Conservation (phyloP, 306 rosid genomes). For the Phaseolus lunatus region DNA sequence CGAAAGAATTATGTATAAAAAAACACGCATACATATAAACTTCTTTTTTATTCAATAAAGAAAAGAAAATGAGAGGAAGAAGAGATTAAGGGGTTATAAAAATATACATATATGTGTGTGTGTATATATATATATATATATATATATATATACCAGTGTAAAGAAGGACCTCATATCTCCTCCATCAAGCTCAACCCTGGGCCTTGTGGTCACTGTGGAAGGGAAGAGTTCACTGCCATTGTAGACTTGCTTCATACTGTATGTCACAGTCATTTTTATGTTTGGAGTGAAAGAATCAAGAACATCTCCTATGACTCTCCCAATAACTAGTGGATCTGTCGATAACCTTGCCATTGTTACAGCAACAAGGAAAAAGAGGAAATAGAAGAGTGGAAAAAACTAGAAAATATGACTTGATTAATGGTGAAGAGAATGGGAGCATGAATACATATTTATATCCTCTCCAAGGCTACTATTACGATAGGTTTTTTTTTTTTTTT, state of each 20-base stretch:
- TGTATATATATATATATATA: slow-evolving; percentile 31
- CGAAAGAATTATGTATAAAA: neutral
- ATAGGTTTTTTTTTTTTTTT: neutral
- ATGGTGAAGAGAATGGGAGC: slow-evolving; percentile 27
- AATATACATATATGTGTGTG: neutral
- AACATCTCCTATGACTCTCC: slow-evolving; percentile 90
- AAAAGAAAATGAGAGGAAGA: neutral
- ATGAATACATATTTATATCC: slow-evolving; percentile 46
- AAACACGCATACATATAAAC: neutral
- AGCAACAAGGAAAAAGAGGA: neutral
- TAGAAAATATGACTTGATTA: neutral
- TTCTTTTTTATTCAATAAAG: neutral
- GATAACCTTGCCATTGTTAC: slow-evolving; percentile 55
- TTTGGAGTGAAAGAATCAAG: slow-evolving; percentile 69
- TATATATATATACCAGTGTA: slow-evolving; percentile 65
- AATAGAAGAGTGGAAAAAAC: neutral
- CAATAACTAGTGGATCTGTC: slow-evolving; percentile 70
- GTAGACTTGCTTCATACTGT: slow-evolving; percentile 66
- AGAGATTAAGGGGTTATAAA: neutral
- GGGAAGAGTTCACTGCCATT: slow-evolving; percentile 86
- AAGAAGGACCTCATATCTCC: slow-evolving; percentile 82
- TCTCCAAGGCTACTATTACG: neutral
- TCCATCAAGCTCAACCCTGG: slow-evolving; percentile 86
- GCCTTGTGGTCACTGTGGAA: slow-evolving; percentile 60
- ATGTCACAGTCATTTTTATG: slow-evolving; percentile 61